Conservation (phyloP, 73 alveolate genomes). For the Tetrahymena borealis region DNA sequence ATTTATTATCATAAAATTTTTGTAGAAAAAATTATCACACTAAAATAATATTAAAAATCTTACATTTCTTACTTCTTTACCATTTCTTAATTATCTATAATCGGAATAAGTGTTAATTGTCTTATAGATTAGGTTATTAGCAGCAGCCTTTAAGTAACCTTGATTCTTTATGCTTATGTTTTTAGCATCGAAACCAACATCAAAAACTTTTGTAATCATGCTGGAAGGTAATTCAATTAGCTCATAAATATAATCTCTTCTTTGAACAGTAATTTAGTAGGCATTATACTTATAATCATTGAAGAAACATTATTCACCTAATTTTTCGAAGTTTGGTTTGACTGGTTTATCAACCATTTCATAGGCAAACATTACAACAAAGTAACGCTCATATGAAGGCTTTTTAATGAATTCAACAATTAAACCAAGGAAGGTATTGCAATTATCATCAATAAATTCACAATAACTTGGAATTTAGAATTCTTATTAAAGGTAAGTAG, state of each 20-base stretch:
- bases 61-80: neutral
- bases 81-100: neutral
- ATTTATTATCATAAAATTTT: neutral
- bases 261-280: neutral
- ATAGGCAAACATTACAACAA: neutral
- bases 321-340: neutral
- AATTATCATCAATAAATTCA: slow-evolving; percentile 5
- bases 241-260: neutral
- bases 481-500: neutral
- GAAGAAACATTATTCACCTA: neutral
- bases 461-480: slow-evolving; percentile 8
- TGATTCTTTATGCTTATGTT: neutral
- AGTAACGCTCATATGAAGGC: neutral
- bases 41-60: neutral
- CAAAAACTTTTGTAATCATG: neutral
- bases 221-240: neutral
- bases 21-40: neutral
- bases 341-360: neutral
- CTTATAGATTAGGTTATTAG: neutral
- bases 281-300: neutral
- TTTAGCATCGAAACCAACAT: neutral
- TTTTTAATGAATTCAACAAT: neutral
- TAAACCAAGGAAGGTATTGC: neutral
- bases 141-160: neutral
- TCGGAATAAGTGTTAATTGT: neutral